Base-by-base conservation (phyloP, 768 basidiomycete species). In the Kwoniella sp. region DNA sequence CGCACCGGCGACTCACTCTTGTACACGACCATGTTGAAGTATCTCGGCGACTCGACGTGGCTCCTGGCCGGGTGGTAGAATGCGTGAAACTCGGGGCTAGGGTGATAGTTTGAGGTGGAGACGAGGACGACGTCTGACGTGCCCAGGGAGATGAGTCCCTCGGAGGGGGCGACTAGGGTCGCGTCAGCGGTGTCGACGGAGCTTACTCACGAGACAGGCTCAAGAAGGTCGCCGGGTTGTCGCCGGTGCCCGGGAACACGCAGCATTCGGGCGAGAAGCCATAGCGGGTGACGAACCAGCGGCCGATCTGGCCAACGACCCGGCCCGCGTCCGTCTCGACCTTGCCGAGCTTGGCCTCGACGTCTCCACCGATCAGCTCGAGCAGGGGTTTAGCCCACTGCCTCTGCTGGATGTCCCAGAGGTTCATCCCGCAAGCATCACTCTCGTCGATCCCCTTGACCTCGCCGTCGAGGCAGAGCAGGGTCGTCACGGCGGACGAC, bases 1-100 rank as follows among this genome's bases (percentile, higher is more conserved):
- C 9, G 42, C 5, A 34, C 8, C 9, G 11, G 37, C 22, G 19
- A 59, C 65, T 63, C 54, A 71, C 74, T 90, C 87, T 89, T 91
- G 77, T 89, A 89, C 72, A 88, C 90, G 9, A 92, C 80, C 89
- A 93, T 93, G 27, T 84, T 86, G 67, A 91, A 89, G 65, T 86
- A 83, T 28, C 60, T 29, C 25, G 71, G 46, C 10, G 34, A 40
- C 12, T 59, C 61, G 1, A 80, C 82, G 20, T 43, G 46, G 14
- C 52, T 44, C 31, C 39, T 38, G 81, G 55, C 86, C 77, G 70
- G 81, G 80, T 3, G 70, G 50, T 69, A 67, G 47, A 73, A 70
- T 25, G 71, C 61, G 51, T 74, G 71, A 47, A 65, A 72, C 38
- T 76, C 69, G 1, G 67, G 51, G 51, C 66, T 56, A 22, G 70